Evolutionary conservation across 768 basidiomycete species (phyloP), one percentile per base, ranked within the genome.

Genomic region (Kwoniella botswanensis): DNA sequence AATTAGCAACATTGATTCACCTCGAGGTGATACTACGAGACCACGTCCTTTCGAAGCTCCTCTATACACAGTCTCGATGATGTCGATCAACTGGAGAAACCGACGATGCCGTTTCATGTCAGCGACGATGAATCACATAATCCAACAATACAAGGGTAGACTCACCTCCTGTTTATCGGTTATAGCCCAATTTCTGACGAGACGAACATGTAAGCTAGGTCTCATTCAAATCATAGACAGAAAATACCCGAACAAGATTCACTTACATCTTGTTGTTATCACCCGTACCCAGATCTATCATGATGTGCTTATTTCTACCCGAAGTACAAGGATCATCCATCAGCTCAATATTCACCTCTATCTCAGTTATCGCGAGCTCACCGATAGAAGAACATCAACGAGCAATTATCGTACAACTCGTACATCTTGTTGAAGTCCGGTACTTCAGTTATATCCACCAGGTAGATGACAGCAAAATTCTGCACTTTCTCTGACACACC

Each of bases 391-490:
- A 97, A 96, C 94, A 96, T 97, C 75, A 96, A 76, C 10, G 96
- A 96, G 83, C 94, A 97, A 1, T 92, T 90, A 80, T 98, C 96
- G 82, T 98, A 99, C 83, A 98, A 85, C 83, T 98, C 97, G 84
- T 98, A 98, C 96, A 98, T 98, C 94, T 98, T 98, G 85, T 96
- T 98, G 85, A 98, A 98, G 83, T 98, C 97, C 1, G 97, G 96
- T 0, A 98, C 96, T 71, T 94, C 90, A 0, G 93, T 97, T 79
- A 97, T 98, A 82, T 99, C 96, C 22, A 90, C 89, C 13, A 97
- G 86, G 81, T 98, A 98, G 74, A 98, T 93, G 77, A 98, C 94
- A 9, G 95, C 94, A 84, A 96, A 98, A 85, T 99, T 98, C 86
- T 98, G 94, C 4, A 98, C 94, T 84, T 93, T 95, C 85, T 98